Conservation (phyloP, 2,329 filamentous ascomycete genomes). For the Fusarium sp. region DNA sequence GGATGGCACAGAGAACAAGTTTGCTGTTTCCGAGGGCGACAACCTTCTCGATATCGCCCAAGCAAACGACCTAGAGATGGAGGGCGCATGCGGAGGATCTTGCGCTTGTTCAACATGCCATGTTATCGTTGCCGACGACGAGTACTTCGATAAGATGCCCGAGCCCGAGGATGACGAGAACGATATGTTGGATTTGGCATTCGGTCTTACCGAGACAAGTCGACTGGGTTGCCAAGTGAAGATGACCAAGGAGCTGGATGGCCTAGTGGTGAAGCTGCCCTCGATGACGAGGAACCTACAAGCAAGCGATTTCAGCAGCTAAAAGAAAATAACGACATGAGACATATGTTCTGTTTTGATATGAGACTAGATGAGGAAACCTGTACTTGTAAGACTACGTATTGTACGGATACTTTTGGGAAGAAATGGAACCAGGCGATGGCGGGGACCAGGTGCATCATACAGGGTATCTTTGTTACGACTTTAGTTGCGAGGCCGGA, state of each 20-base stretch:
- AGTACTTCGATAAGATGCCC: constrained; percentile 80
- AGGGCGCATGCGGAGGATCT: constrained; percentile 94
- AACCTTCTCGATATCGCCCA: constrained; percentile 97
- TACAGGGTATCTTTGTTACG: constrained; percentile 48
- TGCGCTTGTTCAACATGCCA: constrained; percentile 96
- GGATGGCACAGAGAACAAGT: constrained; percentile 78
- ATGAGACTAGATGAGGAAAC: constrained; percentile 29
- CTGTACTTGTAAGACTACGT: constrained; percentile 47
- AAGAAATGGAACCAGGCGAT: constrained; percentile 39
- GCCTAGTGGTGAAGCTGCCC: constrained; percentile 84
- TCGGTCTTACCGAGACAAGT: constrained; percentile 87
- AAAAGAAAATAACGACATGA: constrained; percentile 27
- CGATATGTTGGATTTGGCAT: constrained; percentile 91
- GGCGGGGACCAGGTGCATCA: constrained; percentile 45
- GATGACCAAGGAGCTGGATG: constrained; percentile 92
- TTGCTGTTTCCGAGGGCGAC: constrained; percentile 86
- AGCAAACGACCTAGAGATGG: constrained; percentile 96
- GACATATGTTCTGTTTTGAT: constrained; percentile 22
- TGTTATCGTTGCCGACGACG: constrained; percentile 81
- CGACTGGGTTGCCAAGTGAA: constrained; percentile 88
- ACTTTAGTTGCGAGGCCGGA: constrained; percentile 44
- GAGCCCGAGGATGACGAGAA: constrained; percentile 85
- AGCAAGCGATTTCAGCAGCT: constrained; percentile 83
- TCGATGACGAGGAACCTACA: constrained; percentile 97
- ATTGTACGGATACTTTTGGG: constrained; percentile 34